Base-by-base conservation (phyloP, 139 green algal species). In the Chlorella sorokiniana region DNA sequence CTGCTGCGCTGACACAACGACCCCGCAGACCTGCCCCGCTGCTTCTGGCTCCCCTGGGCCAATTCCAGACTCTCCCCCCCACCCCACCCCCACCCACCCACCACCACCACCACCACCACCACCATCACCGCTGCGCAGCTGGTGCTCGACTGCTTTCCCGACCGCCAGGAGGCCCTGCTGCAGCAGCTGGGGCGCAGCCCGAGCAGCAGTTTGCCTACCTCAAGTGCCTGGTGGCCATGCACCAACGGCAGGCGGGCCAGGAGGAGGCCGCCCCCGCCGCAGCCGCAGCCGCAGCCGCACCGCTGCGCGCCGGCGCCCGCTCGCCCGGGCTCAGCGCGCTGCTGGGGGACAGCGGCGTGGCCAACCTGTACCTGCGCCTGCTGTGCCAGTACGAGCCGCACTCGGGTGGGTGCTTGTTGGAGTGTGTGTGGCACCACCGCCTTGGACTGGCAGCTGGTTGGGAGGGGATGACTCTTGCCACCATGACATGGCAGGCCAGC, bases 371-470 rank as follows among this genome's bases (percentile, higher is more conserved):
- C 64, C 33, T 90, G 1, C 52, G 56, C 31, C 84, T 94, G 68
- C 72, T 95, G 33, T 94, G 91, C 79, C 79, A 81, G 52, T 94
- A 89, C 42, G 81, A 94, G 67, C 86, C 86, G 4, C 31, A 37
- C 20, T 71, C 77, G n/a, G 77, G 77, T 82, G 64, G 38, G 56
- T 75, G 7, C 38, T 52, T n/a, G n/a, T n/a, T n/a, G n/a, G n/a
- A n/a, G n/a, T n/a, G n/a, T n/a, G n/a, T n/a, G n/a, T n/a, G n/a
- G n/a, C n/a, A n/a, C n/a, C n/a, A n/a, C n/a, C n/a, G n/a, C n/a
- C n/a, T n/a, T n/a, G n/a, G n/a, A n/a, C n/a, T n/a, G n/a, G n/a
- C n/a, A n/a, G n/a, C n/a, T n/a, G n/a, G n/a, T n/a, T n/a, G n/a
- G n/a, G n/a, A n/a, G n/a, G n/a, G n/a, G n/a, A n/a, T n/a, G n/a